Evolutionary conservation across 768 basidiomycete genomes (phyloP), one percentile per base, ranked within the genome.

Genomic region (Agaricus sinodeliciosus): DNA sequence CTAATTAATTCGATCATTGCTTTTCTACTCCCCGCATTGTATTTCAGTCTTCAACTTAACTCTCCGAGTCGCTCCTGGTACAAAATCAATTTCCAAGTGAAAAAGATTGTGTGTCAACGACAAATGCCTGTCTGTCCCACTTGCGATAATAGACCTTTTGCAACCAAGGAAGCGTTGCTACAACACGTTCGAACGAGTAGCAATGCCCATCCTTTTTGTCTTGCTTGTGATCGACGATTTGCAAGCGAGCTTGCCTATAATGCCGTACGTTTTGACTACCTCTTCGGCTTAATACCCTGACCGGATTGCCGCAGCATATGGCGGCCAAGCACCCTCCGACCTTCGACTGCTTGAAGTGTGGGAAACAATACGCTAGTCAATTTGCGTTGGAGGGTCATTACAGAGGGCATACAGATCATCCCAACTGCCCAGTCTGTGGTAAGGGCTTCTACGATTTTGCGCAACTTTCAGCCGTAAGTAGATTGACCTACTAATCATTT

Each of bases 321-420:
- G 63, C 65, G 2, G 68, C 68, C 12, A 74, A 71, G 57, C 72
- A 74, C 43, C 72, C 72, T 27, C 70, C 70, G n/a, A 72, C 72
- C 8, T 74, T 65, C 55, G 71, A 71, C 57, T 75, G 73, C 54
- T 50, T 57, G 5, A 51, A 56, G 13, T 74, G 73, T 58, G 62
- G 62, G 34, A 55, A 68, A 40, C 62, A 57, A 4, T 76, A 65
- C 51, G 59, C 63, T 34, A 68, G 66, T 15, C 66, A 64, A 13
- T 66, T 68, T 45, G 69, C 71, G 2, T 59, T 77, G 18, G 69
- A 74, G 12, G 74, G 75, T 53, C 77, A 78, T 53, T 78, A 73
- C 57, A 65, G 74, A 26, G 76, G 75, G 6, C 71, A 72, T 9
- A 55, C 66, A 26, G 60, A 64, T 4, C 77, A 79, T 59, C 75